phyloP scores from a whole-genome alignment of 352 stramenopile species.

The Phytopythium cucurbitacearum region DNA sequence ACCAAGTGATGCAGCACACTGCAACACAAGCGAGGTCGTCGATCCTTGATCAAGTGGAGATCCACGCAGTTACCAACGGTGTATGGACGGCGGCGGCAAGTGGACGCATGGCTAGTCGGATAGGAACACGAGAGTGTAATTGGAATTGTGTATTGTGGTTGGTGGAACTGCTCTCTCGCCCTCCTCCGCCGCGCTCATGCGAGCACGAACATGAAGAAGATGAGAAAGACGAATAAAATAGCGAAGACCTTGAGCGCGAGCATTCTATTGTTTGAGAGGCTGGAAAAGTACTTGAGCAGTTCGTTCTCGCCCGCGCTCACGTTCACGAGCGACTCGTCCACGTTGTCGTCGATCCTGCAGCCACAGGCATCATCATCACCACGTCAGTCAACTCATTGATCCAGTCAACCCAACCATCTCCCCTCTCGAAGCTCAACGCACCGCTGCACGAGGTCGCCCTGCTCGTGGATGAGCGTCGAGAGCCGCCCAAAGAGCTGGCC shows the following conservation, averaged over 20 bases:
- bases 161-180: no score
- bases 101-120: no score
- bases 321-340: slow-evolving; percentile 75
- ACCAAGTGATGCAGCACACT: not conserved
- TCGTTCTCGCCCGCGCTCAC: slow-evolving; percentile 76
- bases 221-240: slow-evolving; percentile 86
- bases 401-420: not conserved
- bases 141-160: not conserved
- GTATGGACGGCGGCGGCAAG: no score
- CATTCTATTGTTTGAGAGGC: slow-evolving; percentile 84
- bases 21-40: no score
- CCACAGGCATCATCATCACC: slow-evolving; percentile 9
- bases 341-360: slow-evolving; percentile 79
- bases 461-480: slow-evolving; percentile 76
- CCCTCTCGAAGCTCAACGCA: slow-evolving; percentile 13
- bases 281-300: slow-evolving; percentile 82
- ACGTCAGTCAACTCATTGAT: slow-evolving; percentile 3
- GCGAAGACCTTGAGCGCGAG: slow-evolving; percentile 80
- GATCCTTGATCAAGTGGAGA: no score
- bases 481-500: slow-evolving; percentile 78
- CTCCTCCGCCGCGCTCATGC: slow-evolving; percentile 32
- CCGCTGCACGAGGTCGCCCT: slow-evolving; percentile 78
- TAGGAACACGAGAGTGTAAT: not conserved
- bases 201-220: slow-evolving; percentile 90
- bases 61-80: no score